These are phyloP conservation scores for Raphidocelis subcapitata DNA, from an alignment of 139 green algal species.

Conservation along the genomic window DNA sequence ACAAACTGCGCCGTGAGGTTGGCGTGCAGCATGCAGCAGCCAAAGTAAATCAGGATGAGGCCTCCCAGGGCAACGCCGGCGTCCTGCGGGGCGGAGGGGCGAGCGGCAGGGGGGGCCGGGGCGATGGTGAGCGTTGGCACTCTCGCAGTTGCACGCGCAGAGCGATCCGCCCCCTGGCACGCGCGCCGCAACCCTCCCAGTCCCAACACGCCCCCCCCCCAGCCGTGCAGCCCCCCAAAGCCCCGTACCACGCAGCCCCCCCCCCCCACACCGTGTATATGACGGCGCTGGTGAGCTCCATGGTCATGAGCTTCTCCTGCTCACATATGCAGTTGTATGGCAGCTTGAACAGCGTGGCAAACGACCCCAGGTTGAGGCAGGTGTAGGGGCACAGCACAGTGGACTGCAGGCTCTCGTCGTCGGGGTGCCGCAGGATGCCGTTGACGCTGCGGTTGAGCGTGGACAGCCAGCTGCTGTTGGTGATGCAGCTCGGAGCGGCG, in stretches of 20 bases:
- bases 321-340: slow-evolving; percentile 29
- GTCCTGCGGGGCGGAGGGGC: neutral
- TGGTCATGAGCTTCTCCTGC: slow-evolving; percentile 7
- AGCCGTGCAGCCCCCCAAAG: neutral
- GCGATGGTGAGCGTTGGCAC: neutral
- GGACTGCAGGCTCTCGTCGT: neutral
- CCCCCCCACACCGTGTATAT: slow-evolving; percentile 3
- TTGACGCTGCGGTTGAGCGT: slow-evolving; percentile 16
- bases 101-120: neutral
- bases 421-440: slow-evolving; percentile 12
- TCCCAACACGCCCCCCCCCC: no score
- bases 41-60: slow-evolving; percentile 24
- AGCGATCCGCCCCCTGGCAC: neutral
- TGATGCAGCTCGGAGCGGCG: slow-evolving; percentile 6
- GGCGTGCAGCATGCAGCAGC: slow-evolving; percentile 4
- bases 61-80: slow-evolving; percentile 22
- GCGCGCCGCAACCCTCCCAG: neutral
- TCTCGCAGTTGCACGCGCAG: neutral
- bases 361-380: slow-evolving; percentile 35
- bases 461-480: slow-evolving; percentile 24
- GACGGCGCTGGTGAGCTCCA: slow-evolving; percentile 7
- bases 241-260: neutral
- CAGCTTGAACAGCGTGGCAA: slow-evolving; percentile 30
- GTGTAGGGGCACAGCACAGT: slow-evolving; percentile 25
- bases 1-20: slow-evolving; percentile 20